phyloP scores from a whole-genome alignment of 2,329 filamentous ascomycete genomes.

The Chaetomium olivaceum region DNA sequence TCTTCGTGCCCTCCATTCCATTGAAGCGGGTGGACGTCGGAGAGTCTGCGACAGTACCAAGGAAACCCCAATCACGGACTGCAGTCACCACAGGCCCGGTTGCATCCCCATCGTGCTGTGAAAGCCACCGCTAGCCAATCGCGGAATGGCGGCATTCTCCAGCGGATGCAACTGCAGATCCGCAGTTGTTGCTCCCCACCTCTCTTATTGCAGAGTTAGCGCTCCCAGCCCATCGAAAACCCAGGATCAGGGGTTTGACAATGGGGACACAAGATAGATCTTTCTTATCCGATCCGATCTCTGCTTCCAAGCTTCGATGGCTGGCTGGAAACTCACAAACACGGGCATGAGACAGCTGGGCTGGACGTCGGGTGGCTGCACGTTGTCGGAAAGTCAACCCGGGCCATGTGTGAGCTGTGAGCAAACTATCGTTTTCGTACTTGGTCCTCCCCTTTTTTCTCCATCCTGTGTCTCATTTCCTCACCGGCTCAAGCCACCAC shows the following conservation, averaged over 20 bases:
- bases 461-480: background rate
- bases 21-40: background rate
- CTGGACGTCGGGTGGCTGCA: constrained; percentile 5
- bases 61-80: background rate
- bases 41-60: background rate
- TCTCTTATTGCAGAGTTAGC: background rate
- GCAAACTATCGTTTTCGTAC: constrained; percentile 1
- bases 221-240: background rate
- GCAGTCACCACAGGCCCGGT: background rate
- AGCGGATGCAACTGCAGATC: constrained; percentile 8
- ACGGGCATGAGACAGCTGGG: background rate
- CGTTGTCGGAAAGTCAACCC: background rate
- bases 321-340: background rate
- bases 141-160: constrained; percentile 14
- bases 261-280: constrained; percentile 8
- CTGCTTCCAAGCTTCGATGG: background rate
- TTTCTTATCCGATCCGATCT: constrained; percentile 14
- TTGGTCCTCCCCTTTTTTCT: background rate
- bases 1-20: background rate
- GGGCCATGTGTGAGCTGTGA: background rate
- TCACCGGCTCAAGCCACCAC: constrained; percentile 19
- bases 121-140: constrained; percentile 21
- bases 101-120: background rate
- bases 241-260: constrained; percentile 1
- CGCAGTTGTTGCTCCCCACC: constrained; percentile 7